Evolutionary conservation across 805 yeast genomes (phyloP).

Genomic region (Kazachstania kunashirensis): DNA sequence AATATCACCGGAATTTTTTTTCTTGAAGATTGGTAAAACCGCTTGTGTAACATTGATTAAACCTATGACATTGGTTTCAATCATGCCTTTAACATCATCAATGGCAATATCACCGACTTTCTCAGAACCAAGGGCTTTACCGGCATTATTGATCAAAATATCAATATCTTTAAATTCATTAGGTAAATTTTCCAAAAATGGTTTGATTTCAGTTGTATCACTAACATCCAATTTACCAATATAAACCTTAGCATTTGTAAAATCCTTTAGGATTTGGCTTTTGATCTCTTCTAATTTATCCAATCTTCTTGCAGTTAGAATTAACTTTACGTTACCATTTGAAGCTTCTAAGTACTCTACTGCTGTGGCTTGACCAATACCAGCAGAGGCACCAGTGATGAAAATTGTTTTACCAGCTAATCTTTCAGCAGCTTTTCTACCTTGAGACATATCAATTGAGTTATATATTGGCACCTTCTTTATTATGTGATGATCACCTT

Average conservation of each 20-base stretch:
- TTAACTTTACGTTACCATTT: constrained; percentile 57
- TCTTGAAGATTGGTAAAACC: constrained; percentile 59
- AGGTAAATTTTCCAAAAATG: constrained; percentile 48
- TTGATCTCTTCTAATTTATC: constrained; percentile 48
- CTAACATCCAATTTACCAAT: constrained; percentile 49
- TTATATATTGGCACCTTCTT: no score
- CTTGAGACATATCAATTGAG: constrained; percentile 74
- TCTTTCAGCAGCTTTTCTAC: constrained; percentile 67
- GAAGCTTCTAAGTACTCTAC: constrained; percentile 71
- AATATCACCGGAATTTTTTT: constrained; percentile 61
- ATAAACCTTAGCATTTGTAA: constrained; percentile 38
- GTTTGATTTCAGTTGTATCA: constrained; percentile 39
- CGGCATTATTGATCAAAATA: constrained; percentile 63
- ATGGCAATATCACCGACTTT: constrained; percentile 57
- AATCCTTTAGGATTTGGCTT: constrained; percentile 37
- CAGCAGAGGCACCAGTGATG: constrained; percentile 95
- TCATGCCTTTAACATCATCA: constrained; percentile 65
- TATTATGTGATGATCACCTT: no score
- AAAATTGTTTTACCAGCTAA: constrained; percentile 69
- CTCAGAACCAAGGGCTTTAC: constrained; percentile 73
- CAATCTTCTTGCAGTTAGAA: constrained; percentile 70
- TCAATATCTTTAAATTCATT: constrained; percentile 54
- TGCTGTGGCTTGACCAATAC: constrained; percentile 92
- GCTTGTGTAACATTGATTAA: constrained; percentile 77
- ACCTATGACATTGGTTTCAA: constrained; percentile 81